Evolutionary conservation across 2,329 filamentous ascomycete species (phyloP), one percentile per base, ranked within the genome.

Genomic region (Neonectria hederae): DNA sequence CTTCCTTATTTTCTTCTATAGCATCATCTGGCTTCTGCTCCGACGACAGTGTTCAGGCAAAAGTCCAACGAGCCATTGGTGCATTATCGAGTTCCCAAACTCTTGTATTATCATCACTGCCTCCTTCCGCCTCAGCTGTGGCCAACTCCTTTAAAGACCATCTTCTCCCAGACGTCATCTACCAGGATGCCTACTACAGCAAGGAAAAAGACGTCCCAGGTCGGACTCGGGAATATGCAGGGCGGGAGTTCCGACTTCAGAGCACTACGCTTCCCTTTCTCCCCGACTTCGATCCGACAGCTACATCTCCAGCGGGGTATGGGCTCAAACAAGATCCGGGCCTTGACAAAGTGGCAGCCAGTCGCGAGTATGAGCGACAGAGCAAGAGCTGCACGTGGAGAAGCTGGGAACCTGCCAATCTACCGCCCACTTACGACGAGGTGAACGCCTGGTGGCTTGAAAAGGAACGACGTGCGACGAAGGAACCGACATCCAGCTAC

Each of bases 101-200:
- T 3, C 49, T 76, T 11, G 53, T 78, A 6, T 75, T 74, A 53
- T 71, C 74, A 10, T 51, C 59, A 4, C 68, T 69, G 0, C 73
- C 75, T 19, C 78, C 79, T 0, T 73, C 76, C 10, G 69, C 69
- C 9, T 54, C 42, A 17, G 48, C 43, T 10, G 69, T 77, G 14
- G 49, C 59, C 10, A 35, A 64, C 5, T 68, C 72, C 1, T 58
- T 78, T 54, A 69, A 68, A 9, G 73, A 75, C 1, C 48, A 74
- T 32, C 42, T 65, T 14, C 45, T 89, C 9, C 91, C 92, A 0
- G 83, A 90, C 62, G 85, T 92, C 14, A 86, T 97, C 53, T 97
- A 97, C 68, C 92, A 94, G 76, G 90, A 94, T 74, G 90, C 94
- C 0, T 94, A 90, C 73, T 98, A 97, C 75, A 92, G 94, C 70